Evolutionary conservation across 2,329 filamentous ascomycete genomes (phyloP), one percentile per base, ranked within the genome.

Genomic region (Fusarium sp.): DNA sequence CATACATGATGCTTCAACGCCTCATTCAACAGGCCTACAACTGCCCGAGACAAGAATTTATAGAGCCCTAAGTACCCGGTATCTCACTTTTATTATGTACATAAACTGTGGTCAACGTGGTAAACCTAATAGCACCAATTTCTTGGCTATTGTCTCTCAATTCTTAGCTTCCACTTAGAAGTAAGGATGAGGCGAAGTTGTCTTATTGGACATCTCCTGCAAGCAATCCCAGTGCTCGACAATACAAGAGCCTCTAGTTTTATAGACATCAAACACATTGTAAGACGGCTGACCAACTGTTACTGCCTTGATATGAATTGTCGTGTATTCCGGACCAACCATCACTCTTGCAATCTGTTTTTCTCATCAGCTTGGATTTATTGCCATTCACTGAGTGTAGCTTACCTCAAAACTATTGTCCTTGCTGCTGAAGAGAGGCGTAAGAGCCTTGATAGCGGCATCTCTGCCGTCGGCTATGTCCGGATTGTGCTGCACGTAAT

Each of bases 401-500:
- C 17, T 13, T 14, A 31, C 44, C 44, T 46, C 14, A 31, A 22
- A 46, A 11, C n/a, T 46, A 17, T 33, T 46, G 6, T 22, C 44
- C 21, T 46, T 15, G 9, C 10, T 19, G 5, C 28, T 6, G 21
- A 46, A 46, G 2, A 46, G 31, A 22, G 44, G 44, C 5, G 13
- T 15, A 5, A 46, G 44, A 5, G 21, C 15, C n/a, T 46, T 22
- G 3, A 31, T 3, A 17, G 44, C 44, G 15, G 14, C 28, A 15
- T 33, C 44, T 22, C 19, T 46, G 3, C 44, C 28, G 15, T 46
- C 44, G 7, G 44, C 26, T 10, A 46, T 46, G 26, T 19, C 15
- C 3, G 46, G 46, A 22, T 38, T 50, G 17, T 50, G 46, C 33
- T 50, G 46, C 3, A 50, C 33, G 33, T 50, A 50, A 28, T 50